A percentile compares a stretch with the other conserved stretches of the same genome.
phyloP scores from a whole-genome alignment of 208 protist genomes.

The Wallacemonas sp. region DNA sequence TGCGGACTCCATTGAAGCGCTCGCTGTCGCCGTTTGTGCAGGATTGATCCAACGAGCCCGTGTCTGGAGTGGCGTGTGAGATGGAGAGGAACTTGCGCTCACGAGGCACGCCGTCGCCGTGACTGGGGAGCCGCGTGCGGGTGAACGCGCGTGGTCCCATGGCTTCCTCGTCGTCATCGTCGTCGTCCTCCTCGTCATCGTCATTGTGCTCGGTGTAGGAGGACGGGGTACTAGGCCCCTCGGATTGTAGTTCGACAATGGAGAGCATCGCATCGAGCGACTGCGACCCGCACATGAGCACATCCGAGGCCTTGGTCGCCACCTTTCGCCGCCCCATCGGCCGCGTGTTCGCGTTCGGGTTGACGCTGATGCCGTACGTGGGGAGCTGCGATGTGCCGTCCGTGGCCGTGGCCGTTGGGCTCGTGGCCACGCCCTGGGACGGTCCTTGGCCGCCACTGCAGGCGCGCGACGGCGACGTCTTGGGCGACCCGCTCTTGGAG shows the following conservation, averaged over 20 bases:
- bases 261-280: slow-evolving; percentile 58
- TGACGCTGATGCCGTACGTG: not conserved
- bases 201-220: slow-evolving; percentile 2
- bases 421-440: too few species aligned
- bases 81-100: slow-evolving; percentile 8
- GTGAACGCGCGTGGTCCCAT: slow-evolving; percentile 12
- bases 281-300: slow-evolving; percentile 12
- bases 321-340: not conserved
- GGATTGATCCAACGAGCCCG: not conserved
- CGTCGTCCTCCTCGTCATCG: not conserved
- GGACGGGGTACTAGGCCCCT: slow-evolving; percentile 24
- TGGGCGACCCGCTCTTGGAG: not conserved
- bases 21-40: not conserved
- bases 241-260: slow-evolving; percentile 51
- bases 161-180: slow-evolving; percentile 1
- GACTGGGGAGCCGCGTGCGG: slow-evolving; percentile 4
- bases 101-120: not conserved
- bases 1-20: not conserved
- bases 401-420: too few species aligned
- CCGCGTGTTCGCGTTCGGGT: slow-evolving; percentile 11
- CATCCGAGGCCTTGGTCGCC: not conserved
- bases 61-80: slow-evolving; percentile 8
- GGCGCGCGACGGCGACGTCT: too few species aligned
- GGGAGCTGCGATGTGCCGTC: not conserved
- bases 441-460: too few species aligned